Percentiles rank a stretch among this genome's conserved stretches.
These are phyloP conservation scores for Ceratobasidium sp. DNA, from an alignment of 1,284 basidiomycete genomes.

Conservation along the genomic window DNA sequence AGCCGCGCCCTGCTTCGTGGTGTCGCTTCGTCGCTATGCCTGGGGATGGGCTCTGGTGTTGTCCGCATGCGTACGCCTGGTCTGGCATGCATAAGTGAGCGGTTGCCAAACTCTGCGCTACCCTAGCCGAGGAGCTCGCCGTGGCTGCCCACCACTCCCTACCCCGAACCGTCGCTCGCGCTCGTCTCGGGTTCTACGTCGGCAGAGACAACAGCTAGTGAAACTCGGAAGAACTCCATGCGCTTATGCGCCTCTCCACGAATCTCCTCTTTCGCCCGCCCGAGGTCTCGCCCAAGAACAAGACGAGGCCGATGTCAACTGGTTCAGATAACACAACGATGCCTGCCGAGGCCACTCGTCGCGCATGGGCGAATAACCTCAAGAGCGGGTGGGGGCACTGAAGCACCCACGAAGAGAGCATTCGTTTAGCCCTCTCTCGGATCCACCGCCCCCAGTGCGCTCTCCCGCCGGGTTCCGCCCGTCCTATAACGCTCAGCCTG, in stretches of 20 bases:
- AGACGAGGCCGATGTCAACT: neutral
- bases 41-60: too few relatives aligned
- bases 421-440: too few relatives aligned
- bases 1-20: too few relatives aligned
- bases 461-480: too few relatives aligned
- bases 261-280: conserved; percentile 26
- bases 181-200: conserved; percentile 30
- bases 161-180: conserved; percentile 25
- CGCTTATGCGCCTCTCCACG: neutral
- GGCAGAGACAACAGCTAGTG: neutral
- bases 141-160: conserved; percentile 33
- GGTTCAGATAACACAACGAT: conserved; percentile 8
- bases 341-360: conserved; percentile 17
- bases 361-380: conserved; percentile 37
- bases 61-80: too few relatives aligned
- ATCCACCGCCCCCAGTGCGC: too few relatives aligned
- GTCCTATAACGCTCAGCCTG: too few relatives aligned
- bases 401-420: conserved; percentile 22
- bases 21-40: too few relatives aligned
- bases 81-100: too few relatives aligned
- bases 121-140: conserved; percentile 39
- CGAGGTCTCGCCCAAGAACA: conserved; percentile 28
- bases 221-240: conserved; percentile 13
- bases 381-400: conserved; percentile 39
- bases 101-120: conserved; percentile 28